These are phyloP conservation scores for Saccharomyces hybrid DNA, from an alignment of 1,139 yeast species.

Conservation along the genomic window DNA sequence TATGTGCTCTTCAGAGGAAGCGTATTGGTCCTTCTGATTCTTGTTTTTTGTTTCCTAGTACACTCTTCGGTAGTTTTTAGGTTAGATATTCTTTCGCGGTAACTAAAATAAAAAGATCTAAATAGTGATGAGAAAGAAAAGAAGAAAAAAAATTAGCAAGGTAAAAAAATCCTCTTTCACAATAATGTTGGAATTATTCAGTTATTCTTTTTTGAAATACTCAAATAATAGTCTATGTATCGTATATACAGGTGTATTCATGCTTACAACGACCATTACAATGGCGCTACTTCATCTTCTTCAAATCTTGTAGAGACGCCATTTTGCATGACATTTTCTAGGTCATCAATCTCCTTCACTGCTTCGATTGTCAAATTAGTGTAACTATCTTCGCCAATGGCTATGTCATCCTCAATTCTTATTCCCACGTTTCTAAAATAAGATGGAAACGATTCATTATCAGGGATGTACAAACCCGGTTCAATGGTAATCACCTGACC, in stretches of 20 bases:
- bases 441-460: slow-evolving; percentile 59
- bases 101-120: background rate
- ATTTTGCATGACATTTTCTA: slow-evolving; percentile 53
- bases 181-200: background rate
- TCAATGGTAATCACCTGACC: slow-evolving; percentile 87
- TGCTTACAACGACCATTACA: slow-evolving; percentile 8
- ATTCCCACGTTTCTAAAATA: slow-evolving; percentile 86
- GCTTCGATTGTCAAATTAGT: slow-evolving; percentile 74
- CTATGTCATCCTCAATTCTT: slow-evolving; percentile 88
- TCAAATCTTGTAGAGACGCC: slow-evolving; percentile 50
- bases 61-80: background rate
- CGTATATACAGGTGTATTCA: slow-evolving; percentile 2
- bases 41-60: background rate
- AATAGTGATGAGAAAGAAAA: background rate
- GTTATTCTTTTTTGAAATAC: background rate
- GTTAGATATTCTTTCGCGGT: background rate
- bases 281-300: slow-evolving; percentile 44
- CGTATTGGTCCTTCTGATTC: background rate
- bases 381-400: slow-evolving; percentile 53
- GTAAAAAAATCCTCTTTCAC: background rate
- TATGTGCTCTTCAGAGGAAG: background rate
- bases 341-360: slow-evolving; percentile 72
- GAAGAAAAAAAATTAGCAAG: background rate
- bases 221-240: background rate
- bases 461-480: slow-evolving; percentile 89